Base-by-base conservation (phyloP, 768 basidiomycete genomes). In the Dendrothele bispora region DNA sequence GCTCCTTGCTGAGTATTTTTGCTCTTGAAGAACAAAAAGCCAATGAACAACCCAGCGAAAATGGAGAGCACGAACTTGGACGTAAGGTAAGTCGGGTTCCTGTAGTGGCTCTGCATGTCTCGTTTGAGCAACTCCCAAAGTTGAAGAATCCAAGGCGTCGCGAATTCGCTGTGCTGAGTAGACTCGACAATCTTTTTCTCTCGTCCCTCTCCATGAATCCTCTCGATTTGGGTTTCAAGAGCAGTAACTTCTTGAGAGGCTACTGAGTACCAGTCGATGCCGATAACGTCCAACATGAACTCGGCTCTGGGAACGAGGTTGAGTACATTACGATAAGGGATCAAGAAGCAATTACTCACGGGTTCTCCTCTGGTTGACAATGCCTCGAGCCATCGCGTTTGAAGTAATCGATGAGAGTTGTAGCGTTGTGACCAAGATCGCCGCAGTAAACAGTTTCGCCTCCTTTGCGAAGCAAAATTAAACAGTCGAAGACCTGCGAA, bases 361-460 rank as follows among this genome's bases (percentile, higher is more conserved):
- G 90, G 59, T 95, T 95, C 61, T 83, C 91, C 1, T 75, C 71
- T 3, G 74, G 59, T 0, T 72, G 69, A 50, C 91, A 93, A n/a
- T 56, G 57, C 3, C 81, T 71, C 1, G 80, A 82, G 25, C 89
- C 88, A 40, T 83, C 82, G 3, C 59, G 57, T 61, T 90, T 83
- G 52, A 95, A 91, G 63, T 95, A 94, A n/a, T 74, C 60, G 46
- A 91, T 80, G 17, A 94, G 62, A 0, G 78, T 78, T 7, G 72
- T 61, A 0, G 88, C 73, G 49, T 84, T 78, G 17, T 67, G 53
- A 1, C 91, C 90, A 21, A 91, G 61, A 43, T 88, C 83, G 7
- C 86, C 86, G 53, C 86, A 86, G 65, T 86, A 90, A 7, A 84
- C 84, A 3, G 75, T 84, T 55, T 86, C 65, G 45, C 93, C 93